Conservation (phyloP, 2,329 filamentous ascomycete genomes). For the Emmonsiellopsis sp. region DNA sequence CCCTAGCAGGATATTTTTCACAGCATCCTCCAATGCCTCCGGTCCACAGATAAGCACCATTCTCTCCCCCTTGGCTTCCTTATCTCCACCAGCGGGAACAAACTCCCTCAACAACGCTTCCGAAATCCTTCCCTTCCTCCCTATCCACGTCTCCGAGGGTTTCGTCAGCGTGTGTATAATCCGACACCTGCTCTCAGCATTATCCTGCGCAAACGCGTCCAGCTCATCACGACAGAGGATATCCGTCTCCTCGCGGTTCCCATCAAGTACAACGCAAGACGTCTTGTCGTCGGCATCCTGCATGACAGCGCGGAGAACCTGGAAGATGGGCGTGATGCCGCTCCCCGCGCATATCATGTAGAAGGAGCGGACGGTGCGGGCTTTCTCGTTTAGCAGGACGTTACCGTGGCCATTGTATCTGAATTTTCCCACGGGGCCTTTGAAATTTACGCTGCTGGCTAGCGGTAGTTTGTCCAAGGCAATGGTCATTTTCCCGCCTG, state of each 20-base stretch:
- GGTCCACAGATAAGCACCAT: conserved; percentile 76
- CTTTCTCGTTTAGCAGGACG: conserved; percentile 51
- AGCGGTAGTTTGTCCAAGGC: conserved; percentile 64
- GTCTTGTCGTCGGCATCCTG: conserved; percentile 55
- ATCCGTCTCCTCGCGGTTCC: conserved; percentile 67
- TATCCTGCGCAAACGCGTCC: conserved; percentile 49
- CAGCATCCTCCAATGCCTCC: conserved; percentile 60
- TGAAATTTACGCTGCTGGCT: conserved; percentile 70
- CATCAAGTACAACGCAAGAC: conserved; percentile 63
- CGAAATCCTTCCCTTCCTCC: conserved; percentile 58
- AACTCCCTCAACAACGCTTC: conserved; percentile 53
- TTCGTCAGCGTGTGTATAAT: conserved; percentile 62
- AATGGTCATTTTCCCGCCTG: conserved; percentile 71
- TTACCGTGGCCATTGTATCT: conserved; percentile 61
- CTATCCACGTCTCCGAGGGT: conserved; percentile 56
- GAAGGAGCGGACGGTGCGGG: conserved; percentile 54
- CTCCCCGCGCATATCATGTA: conserved; percentile 81
- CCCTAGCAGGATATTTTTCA: conserved; percentile 45
- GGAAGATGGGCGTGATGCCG: conserved; percentile 88
- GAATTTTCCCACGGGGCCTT: conserved; percentile 80
- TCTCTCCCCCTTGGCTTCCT: conserved; percentile 35
- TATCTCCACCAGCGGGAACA: conserved; percentile 37
- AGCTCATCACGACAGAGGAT: conserved; percentile 72
- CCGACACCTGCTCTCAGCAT: conserved; percentile 46
- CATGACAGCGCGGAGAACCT: conserved; percentile 67